Evolutionary conservation across 1,284 basidiomycete species (phyloP).

Genomic region (Volvariella surrecta): DNA sequence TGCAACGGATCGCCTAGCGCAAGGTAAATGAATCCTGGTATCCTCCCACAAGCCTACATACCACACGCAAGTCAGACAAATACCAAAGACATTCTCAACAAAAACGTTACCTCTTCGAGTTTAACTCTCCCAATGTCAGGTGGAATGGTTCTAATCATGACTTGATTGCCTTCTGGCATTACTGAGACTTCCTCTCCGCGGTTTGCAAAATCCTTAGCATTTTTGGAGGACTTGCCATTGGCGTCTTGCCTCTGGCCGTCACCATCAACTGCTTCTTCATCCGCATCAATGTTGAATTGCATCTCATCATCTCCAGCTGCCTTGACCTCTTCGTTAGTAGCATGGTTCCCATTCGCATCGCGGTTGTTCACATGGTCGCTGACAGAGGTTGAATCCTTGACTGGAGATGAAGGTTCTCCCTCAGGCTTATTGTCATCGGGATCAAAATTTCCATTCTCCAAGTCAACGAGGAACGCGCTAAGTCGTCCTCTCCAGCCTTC

Average conservation of each 20-base stretch:
- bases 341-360: constrained; percentile 24
- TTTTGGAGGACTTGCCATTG: constrained; percentile 42
- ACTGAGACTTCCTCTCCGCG: constrained; percentile 73
- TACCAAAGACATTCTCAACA: constrained; percentile 4
- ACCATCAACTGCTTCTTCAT: constrained; percentile 59
- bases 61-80: constrained; percentile 7
- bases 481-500: constrained; percentile 75
- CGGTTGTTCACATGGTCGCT: constrained; percentile 23
- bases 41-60: constrained; percentile 51
- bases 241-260: constrained; percentile 44
- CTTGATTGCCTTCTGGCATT: constrained; percentile 74
- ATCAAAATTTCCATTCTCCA: constrained; percentile 81
- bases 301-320: constrained; percentile 44
- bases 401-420: constrained; percentile 32
- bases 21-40: constrained; percentile 71
- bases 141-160: constrained; percentile 91
- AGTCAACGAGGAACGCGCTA: constrained; percentile 64
- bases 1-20: constrained; percentile 86
- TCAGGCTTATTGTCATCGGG: constrained; percentile 56
- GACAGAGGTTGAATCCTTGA: constrained; percentile 34
- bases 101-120: constrained; percentile 67
- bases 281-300: constrained; percentile 59
- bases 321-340: constrained; percentile 39
- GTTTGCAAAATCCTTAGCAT: constrained; percentile 37
- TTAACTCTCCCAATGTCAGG: constrained; percentile 83